Percentiles rank a stretch among this genome's conserved stretches.
Evolutionary conservation across 2,329 filamentous ascomycete genomes (phyloP).

Genomic region (Aureobasidium sp.): DNA sequence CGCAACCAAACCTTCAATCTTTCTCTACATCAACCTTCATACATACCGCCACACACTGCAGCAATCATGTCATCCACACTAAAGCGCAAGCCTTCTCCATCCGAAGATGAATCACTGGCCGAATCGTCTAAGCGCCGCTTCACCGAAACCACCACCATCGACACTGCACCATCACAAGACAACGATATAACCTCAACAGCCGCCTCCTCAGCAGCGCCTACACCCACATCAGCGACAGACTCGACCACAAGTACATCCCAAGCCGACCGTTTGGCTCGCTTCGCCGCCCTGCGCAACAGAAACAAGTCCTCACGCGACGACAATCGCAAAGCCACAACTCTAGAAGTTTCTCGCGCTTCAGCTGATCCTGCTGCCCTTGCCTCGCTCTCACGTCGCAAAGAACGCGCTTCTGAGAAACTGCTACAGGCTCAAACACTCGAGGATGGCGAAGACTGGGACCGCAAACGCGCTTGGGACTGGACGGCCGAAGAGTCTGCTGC

Average conservation of each 20-base stretch:
- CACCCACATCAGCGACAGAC: conserved; percentile 10
- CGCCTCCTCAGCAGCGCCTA: conserved; percentile 15
- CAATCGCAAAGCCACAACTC: conserved; percentile 77
- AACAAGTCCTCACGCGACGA: conserved; percentile 46
- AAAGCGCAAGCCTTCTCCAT: conserved; percentile 31
- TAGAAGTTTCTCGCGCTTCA: conserved; percentile 70
- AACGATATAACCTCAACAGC: conserved; percentile 10
- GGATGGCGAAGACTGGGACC: conserved; percentile 84
- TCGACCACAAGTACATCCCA: conserved; percentile 26
- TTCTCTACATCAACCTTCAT: background rate
- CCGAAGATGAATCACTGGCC: conserved; percentile 20
- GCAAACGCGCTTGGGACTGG: conserved; percentile 98
- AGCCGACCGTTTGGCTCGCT: conserved; percentile 63
- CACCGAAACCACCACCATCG: conserved; percentile 15
- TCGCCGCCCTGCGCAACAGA: conserved; percentile 78
- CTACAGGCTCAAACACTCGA: conserved; percentile 86
- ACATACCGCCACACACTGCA: background rate
- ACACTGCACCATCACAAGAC: background rate
- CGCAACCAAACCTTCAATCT: background rate
- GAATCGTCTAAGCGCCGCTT: conserved; percentile 29
- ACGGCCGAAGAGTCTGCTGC: conserved; percentile 87
- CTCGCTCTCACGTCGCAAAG: conserved; percentile 74
- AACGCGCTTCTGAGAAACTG: conserved; percentile 83
- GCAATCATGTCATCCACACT: conserved; percentile 21
- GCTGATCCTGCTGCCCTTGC: conserved; percentile 70